These are phyloP conservation scores for Suillus discolor DNA, from an alignment of 768 basidiomycete genomes.

Conservation along the genomic window DNA sequence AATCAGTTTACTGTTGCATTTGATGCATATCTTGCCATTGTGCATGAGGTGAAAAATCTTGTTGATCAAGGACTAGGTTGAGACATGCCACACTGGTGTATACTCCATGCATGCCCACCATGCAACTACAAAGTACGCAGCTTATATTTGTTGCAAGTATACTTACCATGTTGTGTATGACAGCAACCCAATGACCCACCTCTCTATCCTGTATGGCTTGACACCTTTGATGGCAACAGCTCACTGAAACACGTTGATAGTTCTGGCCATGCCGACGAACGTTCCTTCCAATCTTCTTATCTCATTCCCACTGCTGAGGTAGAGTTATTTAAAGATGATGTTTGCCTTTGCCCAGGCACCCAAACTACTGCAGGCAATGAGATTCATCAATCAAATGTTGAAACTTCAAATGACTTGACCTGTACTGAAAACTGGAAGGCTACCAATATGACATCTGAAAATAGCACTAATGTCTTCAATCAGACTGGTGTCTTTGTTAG, in stretches of 20 bases:
- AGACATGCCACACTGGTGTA: conserved; percentile 32
- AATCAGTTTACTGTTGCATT: background rate
- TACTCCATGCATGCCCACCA: conserved; percentile 35
- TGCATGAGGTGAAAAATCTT: conserved; percentile 16
- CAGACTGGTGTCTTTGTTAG: conserved; percentile 40
- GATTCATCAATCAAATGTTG: background rate
- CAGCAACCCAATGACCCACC: conserved; percentile 26
- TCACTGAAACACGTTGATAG: conserved; percentile 27
- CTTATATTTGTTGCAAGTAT: background rate
- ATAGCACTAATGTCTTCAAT: conserved; percentile 38
- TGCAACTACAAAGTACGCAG: conserved; percentile 37
- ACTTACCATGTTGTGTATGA: background rate
- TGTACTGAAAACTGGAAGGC: conserved; percentile 38
- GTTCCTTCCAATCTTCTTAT: conserved; percentile 25
- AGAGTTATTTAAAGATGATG: conserved; percentile 24
- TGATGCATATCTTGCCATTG: conserved; percentile 38
- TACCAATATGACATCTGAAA: conserved; percentile 20
- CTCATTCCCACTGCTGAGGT: conserved; percentile 29
- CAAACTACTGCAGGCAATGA: background rate
- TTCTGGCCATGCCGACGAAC: conserved; percentile 19
- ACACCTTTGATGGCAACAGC: conserved; percentile 22
- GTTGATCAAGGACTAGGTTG: conserved; percentile 29
- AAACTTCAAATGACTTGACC: background rate
- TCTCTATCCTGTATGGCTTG: conserved; percentile 21
- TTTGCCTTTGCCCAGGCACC: conserved; percentile 1